Evolutionary conservation across 139 green algal genomes (phyloP).

Genomic region (Pleodorina starrii): DNA sequence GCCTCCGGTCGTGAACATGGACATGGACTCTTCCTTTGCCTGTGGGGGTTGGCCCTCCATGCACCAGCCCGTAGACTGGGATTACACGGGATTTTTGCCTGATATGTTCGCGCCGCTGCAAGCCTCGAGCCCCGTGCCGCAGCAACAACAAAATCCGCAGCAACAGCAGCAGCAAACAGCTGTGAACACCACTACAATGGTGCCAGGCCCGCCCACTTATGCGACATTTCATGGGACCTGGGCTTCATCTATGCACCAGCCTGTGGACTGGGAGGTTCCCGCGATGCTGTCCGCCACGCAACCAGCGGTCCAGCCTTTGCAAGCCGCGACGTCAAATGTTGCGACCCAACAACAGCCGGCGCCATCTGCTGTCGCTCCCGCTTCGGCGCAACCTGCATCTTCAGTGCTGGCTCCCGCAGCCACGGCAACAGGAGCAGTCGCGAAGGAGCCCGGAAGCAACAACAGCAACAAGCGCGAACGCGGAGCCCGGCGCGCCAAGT

Average conservation of each 20-base stretch:
- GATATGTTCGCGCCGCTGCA: not conserved
- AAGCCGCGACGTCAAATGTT: not conserved
- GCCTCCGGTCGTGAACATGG: too few species aligned
- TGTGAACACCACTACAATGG: not conserved
- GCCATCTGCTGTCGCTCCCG: not conserved
- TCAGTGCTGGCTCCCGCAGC: not conserved
- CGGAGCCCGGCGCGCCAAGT: not conserved
- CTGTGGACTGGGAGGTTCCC: constrained; percentile 11
- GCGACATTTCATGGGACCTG: not conserved
- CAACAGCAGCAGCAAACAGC: not conserved
- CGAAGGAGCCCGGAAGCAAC: not conserved
- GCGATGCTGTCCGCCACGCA: not conserved
- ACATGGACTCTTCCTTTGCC: not conserved
- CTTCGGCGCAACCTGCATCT: not conserved
- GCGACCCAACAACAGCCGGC: not conserved
- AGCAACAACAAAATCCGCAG: not conserved
- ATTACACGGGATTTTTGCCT: not conserved
- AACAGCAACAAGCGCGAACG: not conserved
- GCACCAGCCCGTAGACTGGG: constrained; percentile 30
- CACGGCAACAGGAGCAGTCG: not conserved
- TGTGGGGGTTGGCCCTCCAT: not conserved
- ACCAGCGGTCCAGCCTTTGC: not conserved
- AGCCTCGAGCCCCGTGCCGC: not conserved
- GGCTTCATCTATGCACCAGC: not conserved
- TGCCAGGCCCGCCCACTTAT: not conserved